These are phyloP conservation scores for Beverwykella pulmonaria DNA, from an alignment of 495 filamentous ascomycete genomes.

Conservation along the genomic window DNA sequence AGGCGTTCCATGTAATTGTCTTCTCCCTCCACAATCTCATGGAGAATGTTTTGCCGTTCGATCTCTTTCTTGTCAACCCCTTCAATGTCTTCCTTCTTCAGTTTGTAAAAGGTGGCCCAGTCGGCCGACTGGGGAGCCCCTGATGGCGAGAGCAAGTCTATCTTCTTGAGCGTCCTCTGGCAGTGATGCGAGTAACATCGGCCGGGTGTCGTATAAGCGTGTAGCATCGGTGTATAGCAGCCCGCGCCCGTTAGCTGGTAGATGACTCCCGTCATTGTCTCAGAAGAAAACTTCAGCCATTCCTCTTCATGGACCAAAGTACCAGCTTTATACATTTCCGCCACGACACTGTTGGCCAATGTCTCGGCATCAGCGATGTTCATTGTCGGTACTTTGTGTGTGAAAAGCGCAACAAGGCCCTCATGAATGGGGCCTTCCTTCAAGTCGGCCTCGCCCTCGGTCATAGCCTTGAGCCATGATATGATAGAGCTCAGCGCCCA, in stretches of 20 bases:
- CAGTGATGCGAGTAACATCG: constrained; percentile 95
- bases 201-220: constrained; percentile 70
- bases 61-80: constrained; percentile 80
- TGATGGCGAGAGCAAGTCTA: constrained; percentile 74
- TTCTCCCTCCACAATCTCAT: constrained; percentile 95
- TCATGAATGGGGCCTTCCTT: constrained; percentile 80
- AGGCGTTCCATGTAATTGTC: constrained; percentile 87
- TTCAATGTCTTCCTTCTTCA: constrained; percentile 75
- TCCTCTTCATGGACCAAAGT: constrained; percentile 89
- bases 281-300: constrained; percentile 89
- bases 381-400: constrained; percentile 97
- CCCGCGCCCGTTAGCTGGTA: constrained; percentile 92
- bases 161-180: constrained; percentile 89
- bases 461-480: constrained; percentile 82
- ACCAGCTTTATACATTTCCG: constrained; percentile 76
- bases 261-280: constrained; percentile 79
- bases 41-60: constrained; percentile 88
- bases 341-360: constrained; percentile 75
- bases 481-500: constrained; percentile 93
- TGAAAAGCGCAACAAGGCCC: constrained; percentile 86
- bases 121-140: constrained; percentile 72
- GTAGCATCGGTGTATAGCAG: constrained; percentile 84
- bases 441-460: constrained; percentile 81
- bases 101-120: constrained; percentile 88
- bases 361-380: constrained; percentile 96